phyloP scores from a whole-genome alignment of 2,329 filamentous ascomycete genomes.

The Epichloe brachyelytri region DNA sequence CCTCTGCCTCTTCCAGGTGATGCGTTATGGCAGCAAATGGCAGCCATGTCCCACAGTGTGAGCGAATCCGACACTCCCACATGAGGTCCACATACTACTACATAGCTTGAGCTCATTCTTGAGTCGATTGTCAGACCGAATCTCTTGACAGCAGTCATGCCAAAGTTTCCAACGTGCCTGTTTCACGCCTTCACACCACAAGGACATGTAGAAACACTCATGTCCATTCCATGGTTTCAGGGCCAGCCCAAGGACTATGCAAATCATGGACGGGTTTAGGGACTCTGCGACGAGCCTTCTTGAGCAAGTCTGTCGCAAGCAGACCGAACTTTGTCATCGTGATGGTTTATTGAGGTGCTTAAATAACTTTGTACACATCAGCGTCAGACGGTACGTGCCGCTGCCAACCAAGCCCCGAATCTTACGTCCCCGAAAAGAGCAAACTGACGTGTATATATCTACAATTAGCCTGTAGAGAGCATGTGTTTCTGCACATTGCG shows the following conservation, averaged over 20 bases:
- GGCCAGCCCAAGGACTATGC: constrained; percentile 11
- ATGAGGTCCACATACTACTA: too few relatives aligned
- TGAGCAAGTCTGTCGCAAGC: constrained; percentile 8
- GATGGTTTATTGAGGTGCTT: constrained; percentile 8
- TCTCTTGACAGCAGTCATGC: constrained; percentile 13
- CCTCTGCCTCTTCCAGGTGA: too few relatives aligned
- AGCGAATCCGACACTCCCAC: too few relatives aligned
- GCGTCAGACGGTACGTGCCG: constrained; percentile 10
- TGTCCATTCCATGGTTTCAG: constrained; percentile 7
- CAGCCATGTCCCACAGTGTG: too few relatives aligned
- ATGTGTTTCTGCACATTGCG: constrained; percentile 10
- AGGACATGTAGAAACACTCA: constrained; percentile 13
- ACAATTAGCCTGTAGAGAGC: constrained; percentile 11
- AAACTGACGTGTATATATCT: background rate
- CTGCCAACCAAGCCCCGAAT: too few relatives aligned
- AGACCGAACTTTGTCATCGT: constrained; percentile 10
- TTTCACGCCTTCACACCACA: constrained; percentile 13
- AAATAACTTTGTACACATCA: constrained; percentile 6
- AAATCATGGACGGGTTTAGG: constrained; percentile 10
- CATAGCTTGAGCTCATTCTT: constrained; percentile 14
- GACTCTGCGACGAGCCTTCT: constrained; percentile 10
- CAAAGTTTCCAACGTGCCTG: constrained; percentile 11
- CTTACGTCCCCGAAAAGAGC: too few relatives aligned
- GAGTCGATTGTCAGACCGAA: constrained; percentile 20
- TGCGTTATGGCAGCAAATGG: too few relatives aligned